Conservation (phyloP, 805 yeast genomes). For the Schizosaccharomyces cryophilus region DNA sequence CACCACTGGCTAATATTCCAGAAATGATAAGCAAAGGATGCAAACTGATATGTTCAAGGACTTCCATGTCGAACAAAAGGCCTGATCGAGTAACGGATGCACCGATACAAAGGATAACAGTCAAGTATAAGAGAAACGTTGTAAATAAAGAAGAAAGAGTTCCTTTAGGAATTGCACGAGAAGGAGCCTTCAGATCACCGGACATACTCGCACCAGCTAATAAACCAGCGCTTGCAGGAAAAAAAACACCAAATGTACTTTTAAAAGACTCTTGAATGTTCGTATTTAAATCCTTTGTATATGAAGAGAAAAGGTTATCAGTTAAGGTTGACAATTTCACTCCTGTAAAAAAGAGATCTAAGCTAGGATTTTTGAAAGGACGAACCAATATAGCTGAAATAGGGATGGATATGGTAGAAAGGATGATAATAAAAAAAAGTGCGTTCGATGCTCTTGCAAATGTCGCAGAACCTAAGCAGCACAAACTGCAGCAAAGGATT, state of each 20-base stretch:
- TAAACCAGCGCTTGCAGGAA: conserved; percentile 96
- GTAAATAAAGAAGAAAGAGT: conserved; percentile 60
- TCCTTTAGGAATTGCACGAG: conserved; percentile 79
- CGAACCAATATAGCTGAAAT: conserved; percentile 37
- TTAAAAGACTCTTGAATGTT: conserved; percentile 43
- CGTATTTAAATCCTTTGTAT: neutral
- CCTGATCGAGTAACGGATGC: conserved; percentile 56
- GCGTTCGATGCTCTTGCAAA: conserved; percentile 63
- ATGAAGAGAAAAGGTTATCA: neutral
- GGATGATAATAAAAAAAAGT: conserved; percentile 35
- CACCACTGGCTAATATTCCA: conserved; percentile 81
- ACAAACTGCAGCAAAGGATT: conserved; percentile 42
- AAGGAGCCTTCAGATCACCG: conserved; percentile 70
- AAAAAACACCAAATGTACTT: conserved; percentile 78
- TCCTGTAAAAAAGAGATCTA: conserved; percentile 12
- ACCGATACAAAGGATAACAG: conserved; percentile 68
- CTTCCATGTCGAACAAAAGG: conserved; percentile 54
- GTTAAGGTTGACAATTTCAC: conserved; percentile 13
- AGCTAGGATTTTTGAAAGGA: conserved; percentile 32
- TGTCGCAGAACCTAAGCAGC: conserved; percentile 52
- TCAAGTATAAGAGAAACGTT: conserved; percentile 50
- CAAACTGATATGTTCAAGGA: conserved; percentile 58
- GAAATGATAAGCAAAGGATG: conserved; percentile 42
- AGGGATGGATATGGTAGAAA: conserved; percentile 61
- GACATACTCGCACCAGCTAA: conserved; percentile 98